These are phyloP conservation scores for Tarenaya hassleriana DNA, from an alignment of 345 rosid species.

Conservation along the genomic window DNA sequence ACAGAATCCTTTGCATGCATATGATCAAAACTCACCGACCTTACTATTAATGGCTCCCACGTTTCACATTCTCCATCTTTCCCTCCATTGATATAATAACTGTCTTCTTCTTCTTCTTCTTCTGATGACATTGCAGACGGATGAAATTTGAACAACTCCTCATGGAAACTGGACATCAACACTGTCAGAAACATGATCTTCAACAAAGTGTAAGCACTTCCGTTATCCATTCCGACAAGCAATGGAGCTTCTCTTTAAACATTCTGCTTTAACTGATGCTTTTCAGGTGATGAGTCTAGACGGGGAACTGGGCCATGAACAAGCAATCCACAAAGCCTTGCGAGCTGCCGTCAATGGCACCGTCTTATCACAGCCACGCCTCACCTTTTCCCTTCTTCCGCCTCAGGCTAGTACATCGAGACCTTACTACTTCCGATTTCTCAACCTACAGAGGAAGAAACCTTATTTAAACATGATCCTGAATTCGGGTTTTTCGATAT, in stretches of 20 bases:
- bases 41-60: constrained; percentile 51
- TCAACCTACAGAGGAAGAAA: too few species aligned
- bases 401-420: constrained; percentile 43
- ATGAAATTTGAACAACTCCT: constrained; percentile 82
- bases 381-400: constrained; percentile 60
- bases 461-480: too few species aligned
- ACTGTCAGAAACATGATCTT: constrained; percentile 39
- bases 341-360: constrained; percentile 48
- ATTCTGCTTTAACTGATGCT: constrained; percentile 9
- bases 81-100: constrained; percentile 1
- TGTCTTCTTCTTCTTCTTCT: not conserved
- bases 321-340: constrained; percentile 45
- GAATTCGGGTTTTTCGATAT: too few species aligned
- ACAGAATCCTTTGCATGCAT: too few species aligned
- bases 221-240: too few species aligned
- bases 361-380: constrained; percentile 37
- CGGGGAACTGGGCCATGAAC: constrained; percentile 54
- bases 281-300: constrained; percentile 55
- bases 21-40: too few species aligned
- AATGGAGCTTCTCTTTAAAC: too few species aligned
- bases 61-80: constrained; percentile 21
- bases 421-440: too few species aligned
- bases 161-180: constrained; percentile 41
- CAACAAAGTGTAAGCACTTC: constrained; percentile 39
- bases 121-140: constrained; percentile 1